A percentile compares a stretch with the other conserved stretches of the same genome.
phyloP scores from a whole-genome alignment of 306 rosid species.

The Lithocarpus polystachyus region DNA sequence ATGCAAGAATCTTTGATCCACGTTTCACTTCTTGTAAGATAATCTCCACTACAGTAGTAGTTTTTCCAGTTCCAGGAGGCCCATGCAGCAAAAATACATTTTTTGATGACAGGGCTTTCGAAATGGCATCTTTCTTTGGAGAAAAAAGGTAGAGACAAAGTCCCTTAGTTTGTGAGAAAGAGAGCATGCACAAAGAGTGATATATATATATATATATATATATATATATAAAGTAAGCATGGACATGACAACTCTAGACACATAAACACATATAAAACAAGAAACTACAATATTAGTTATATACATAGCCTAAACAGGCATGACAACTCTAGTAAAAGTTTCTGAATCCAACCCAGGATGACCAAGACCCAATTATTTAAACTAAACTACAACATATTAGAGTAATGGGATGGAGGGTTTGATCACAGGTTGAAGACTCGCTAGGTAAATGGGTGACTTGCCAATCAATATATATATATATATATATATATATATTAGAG shows the following conservation, averaged over 20 bases:
- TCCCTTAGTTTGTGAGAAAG: conserved; percentile 15
- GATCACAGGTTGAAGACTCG: neutral
- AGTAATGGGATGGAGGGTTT: neutral
- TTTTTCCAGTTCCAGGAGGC: conserved; percentile 99
- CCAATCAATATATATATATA: neutral
- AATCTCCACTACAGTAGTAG: conserved; percentile 96
- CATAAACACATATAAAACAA: neutral
- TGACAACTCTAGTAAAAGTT: neutral
- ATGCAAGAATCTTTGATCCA: conserved; percentile 92
- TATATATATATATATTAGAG: neutral
- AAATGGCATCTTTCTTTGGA: conserved; percentile 76
- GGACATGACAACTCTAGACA: no score
- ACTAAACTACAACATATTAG: no score
- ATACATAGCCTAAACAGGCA: neutral
- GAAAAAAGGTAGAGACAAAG: conserved; percentile 22
- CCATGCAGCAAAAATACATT: conserved; percentile 89
- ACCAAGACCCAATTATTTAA: no score
- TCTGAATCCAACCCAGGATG: no score
- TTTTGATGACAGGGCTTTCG: conserved; percentile 87
- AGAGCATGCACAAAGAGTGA: conserved; percentile 17
- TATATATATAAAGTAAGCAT: neutral
- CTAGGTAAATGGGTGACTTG: neutral
- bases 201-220: conserved; percentile 8
- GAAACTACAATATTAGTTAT: neutral
- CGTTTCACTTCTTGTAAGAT: conserved; percentile 94